Conservation (phyloP, 78 protist species). For the Monosiga brevicollis region DNA sequence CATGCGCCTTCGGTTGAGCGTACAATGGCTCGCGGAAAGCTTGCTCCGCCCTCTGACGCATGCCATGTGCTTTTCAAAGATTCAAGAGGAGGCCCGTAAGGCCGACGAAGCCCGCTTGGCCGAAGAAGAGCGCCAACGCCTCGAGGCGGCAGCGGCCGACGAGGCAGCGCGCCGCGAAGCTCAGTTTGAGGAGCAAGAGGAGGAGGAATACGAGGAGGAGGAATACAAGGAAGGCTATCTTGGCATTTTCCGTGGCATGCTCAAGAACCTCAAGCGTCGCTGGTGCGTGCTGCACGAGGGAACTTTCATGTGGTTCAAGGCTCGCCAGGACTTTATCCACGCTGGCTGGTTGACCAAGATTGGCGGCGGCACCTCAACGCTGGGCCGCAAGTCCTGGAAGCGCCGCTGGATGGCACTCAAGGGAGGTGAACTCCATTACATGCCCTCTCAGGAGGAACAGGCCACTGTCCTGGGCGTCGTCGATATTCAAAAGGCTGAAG, state of each 20-base stretch:
- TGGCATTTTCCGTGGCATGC: background rate
- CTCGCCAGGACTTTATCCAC: background rate
- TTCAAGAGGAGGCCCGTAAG: background rate
- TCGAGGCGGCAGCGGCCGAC: background rate
- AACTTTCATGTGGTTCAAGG: background rate
- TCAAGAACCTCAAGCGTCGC: conserved; percentile 2
- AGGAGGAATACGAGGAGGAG: background rate
- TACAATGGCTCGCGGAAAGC: too few species aligned
- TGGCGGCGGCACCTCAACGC: conserved; percentile 1
- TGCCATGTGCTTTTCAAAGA: background rate
- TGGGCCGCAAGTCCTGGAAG: conserved; percentile 6
- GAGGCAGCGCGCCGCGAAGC: background rate
- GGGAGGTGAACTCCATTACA: conserved; percentile 1
- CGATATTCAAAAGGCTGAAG: background rate
- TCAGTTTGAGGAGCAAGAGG: conserved; percentile 5
- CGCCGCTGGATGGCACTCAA: background rate
- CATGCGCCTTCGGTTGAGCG: too few species aligned
- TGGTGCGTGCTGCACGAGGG: conserved; percentile 2
- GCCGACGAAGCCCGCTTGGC: background rate
- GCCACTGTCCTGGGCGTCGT: background rate
- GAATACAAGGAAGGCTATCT: background rate
- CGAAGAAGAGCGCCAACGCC: background rate
- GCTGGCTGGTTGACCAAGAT: background rate
- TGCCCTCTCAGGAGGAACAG: background rate
- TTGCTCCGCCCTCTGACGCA: background rate